Base-by-base conservation (phyloP, 1,284 basidiomycete species). In the Moesziomyces globuligerus region DNA sequence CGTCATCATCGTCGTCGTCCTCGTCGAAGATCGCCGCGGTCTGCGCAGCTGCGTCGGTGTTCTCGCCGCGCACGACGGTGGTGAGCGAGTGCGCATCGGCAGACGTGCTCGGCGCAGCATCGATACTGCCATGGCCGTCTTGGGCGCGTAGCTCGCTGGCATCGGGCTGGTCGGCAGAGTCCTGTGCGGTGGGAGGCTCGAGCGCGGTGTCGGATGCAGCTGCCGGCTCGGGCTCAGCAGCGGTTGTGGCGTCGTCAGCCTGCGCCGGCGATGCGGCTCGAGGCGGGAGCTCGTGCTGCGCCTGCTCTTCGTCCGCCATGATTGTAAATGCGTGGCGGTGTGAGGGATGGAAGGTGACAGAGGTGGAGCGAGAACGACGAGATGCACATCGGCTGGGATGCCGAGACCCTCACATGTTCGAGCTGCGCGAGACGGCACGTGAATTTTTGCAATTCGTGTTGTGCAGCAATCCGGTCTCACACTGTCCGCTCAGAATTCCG, bases 1-100 rank as follows among this genome's bases (percentile, higher is more conserved):
- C 37, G 1, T 48, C 45, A 6, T 60, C 43, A 9, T 52, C 60
- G 25, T 69, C 67, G 4, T 71, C 61, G 24, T 61, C 65, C 9
- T 64, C 60, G 47, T 67, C 70, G 46, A 72, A 72, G 50, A 72
- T 67, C 3, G 61, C 56, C 23, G 57, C 58, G 10, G 65, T 62
- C 34, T 57, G 47, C 18, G 57, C 57, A 17, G 53, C 64, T 10
- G 65, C 65, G 10, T 46, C 64, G 5, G 64, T 60, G 7, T 67
- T 44, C 17, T 67, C 56, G 32, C 44, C 44, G 5, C 62, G 46
- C 1, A 66, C 62, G 1, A 66, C 62, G 3, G 55, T 25, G 8
- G 62, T 66, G 9, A 66, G 37, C 7, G 42, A 21, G 10, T 59
- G 40, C 4, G 55, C 51, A 17, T 59, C 44, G 18, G 32, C 32